Conservation (phyloP, 2,329 filamentous ascomycete genomes). For the Pezicula carpinea region DNA sequence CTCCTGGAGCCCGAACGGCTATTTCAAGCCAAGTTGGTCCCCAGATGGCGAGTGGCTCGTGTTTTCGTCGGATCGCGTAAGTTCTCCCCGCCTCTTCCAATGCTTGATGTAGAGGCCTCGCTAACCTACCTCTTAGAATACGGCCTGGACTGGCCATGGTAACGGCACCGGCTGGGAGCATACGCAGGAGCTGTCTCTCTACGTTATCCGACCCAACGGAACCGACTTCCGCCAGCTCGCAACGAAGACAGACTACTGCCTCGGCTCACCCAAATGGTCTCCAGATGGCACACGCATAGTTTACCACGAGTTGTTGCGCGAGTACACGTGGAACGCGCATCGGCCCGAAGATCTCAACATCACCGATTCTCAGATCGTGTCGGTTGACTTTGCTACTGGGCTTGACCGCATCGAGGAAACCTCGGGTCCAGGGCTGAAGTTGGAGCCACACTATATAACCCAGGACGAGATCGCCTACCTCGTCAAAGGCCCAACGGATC, state of each 20-base stretch:
- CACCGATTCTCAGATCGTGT: conserved; percentile 28
- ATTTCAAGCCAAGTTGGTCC: conserved; percentile 36
- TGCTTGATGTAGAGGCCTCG: no score
- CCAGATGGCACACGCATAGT: conserved; percentile 31
- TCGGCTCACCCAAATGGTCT: conserved; percentile 36
- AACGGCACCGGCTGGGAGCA: conserved; percentile 37
- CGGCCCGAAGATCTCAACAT: conserved; percentile 19
- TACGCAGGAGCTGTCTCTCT: conserved; percentile 35
- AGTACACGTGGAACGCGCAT: conserved; percentile 35
- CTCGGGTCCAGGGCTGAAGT: conserved; percentile 12
- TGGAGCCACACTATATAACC: conserved; percentile 12
- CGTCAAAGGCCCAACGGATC: conserved; percentile 7
- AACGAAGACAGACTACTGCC: conserved; percentile 29
- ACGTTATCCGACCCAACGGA: conserved; percentile 33
- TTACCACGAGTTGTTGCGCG: conserved; percentile 35
- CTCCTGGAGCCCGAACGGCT: conserved; percentile 27
- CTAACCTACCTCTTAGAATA: no score
- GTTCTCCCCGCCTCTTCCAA: no score
- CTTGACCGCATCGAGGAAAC: conserved; percentile 25
- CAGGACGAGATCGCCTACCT: conserved; percentile 12
- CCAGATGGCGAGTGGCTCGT: conserved; percentile 37
- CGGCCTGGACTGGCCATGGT: conserved; percentile 36
- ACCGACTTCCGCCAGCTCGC: conserved; percentile 32
- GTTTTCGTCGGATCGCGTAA: conserved; percentile 36
- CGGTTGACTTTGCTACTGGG: conserved; percentile 36